Evolutionary conservation across 176 grass and related monocot genomes (phyloP).

Genomic region (Rhynchospora pubera): DNA sequence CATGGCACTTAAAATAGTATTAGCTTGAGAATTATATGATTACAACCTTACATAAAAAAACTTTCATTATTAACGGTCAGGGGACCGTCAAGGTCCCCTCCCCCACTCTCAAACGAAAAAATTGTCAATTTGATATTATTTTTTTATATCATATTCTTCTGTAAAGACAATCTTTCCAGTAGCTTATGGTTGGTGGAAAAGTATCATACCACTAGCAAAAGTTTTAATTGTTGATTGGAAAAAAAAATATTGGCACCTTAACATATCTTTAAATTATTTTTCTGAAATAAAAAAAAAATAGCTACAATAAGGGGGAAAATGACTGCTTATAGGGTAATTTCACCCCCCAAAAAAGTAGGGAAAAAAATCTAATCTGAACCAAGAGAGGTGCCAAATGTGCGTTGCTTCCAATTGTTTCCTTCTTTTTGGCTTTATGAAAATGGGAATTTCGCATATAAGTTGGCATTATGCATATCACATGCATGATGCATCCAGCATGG

Average conservation of each 20-base stretch:
- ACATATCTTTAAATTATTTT: too few relatives aligned
- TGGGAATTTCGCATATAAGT: not conserved
- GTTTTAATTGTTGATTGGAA: not conserved
- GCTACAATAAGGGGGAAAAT: not conserved
- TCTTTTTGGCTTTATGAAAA: not conserved
- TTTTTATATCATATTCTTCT: not conserved
- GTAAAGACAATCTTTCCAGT: not conserved
- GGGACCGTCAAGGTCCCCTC: not conserved
- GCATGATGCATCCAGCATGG: not conserved
- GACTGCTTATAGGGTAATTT: not conserved
- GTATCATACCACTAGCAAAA: not conserved
- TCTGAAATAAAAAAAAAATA: too few relatives aligned
- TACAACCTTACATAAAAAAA: not conserved
- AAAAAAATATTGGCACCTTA: not conserved
- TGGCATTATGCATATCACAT: not conserved
- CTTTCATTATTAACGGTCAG: not conserved
- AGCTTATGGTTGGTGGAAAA: not conserved
- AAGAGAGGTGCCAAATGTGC: not conserved
- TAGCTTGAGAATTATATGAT: not conserved
- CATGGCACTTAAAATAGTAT: not conserved
- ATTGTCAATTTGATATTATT: not conserved
- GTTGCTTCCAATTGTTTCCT: not conserved
- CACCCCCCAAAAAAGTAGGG: not conserved
- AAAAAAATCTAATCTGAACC: not conserved
- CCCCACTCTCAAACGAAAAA: too few relatives aligned